Base-by-base conservation (phyloP, 345 rosid genomes). In the Hibiscus tridactylites region DNA sequence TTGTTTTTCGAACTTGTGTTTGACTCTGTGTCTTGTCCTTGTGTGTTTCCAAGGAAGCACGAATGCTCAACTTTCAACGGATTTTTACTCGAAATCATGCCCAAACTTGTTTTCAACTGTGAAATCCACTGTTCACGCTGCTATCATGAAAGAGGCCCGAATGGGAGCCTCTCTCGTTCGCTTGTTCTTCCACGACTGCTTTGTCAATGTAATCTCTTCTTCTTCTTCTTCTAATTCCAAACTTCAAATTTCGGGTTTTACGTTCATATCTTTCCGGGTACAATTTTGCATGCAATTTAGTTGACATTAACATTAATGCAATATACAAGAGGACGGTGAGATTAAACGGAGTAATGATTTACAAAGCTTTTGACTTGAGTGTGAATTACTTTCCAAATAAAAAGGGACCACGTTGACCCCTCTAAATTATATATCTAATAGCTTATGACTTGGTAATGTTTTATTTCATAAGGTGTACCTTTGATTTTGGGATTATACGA, bases 101-200 rank as follows among this genome's bases (percentile, higher is more conserved):
- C 92, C 90, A 0, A 69, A 82, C 2, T 78, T 91, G 63, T 60
- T 84, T 12, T 68, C 85, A 1, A 73, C 88, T 2, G 89, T 94
- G 24, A 79, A 74, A 74, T 74, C 91, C 0, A 70, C 75, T 12
- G 81, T 90, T 59, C 81, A 74, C 1, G 77, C 91, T 3, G 96
- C 97, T 35, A 79, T 94, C 19, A 63, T 26, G 5, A 82, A 76
- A 10, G 87, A 94, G 80, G 59, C 86, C 46, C 77, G 95, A 8
- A 83, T 87, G 79, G 97, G 95, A 1, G 98, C 96, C 16, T 91
- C 97, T n/a, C 73, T 93, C 58, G 87, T 93, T 72, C 96, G 98
- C 63, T 78, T 93, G 67, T 85, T 85, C 86, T 93, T 91, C 85
- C 98, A 91, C 13, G 98, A 93, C 46, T 93, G 98, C 73, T 93